phyloP scores from a whole-genome alignment of 768 basidiomycete species.

The Auriscalpium orientale region DNA sequence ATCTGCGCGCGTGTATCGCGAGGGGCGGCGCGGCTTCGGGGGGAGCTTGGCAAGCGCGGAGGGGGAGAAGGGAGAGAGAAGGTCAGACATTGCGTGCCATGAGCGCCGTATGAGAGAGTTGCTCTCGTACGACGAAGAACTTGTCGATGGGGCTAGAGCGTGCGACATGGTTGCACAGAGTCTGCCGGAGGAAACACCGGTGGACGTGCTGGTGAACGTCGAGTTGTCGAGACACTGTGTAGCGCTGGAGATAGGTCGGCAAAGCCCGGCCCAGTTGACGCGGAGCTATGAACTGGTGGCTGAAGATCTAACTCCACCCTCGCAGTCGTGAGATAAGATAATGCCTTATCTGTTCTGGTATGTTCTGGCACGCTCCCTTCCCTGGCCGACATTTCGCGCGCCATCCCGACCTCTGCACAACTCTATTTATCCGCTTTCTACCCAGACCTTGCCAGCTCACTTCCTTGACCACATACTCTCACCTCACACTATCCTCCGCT shows the following conservation, averaged over 20 bases:
- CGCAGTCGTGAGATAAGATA: neutral
- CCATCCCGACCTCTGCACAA: neutral
- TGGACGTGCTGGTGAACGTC: neutral
- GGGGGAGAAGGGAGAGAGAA: conserved; percentile 62
- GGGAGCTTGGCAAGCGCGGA: conserved; percentile 48
- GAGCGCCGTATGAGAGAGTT: conserved; percentile 43
- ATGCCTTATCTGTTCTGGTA: conserved; percentile 6
- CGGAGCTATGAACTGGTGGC: neutral
- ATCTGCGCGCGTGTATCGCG: conserved; percentile 62
- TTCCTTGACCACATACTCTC: neutral
- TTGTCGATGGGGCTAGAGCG: neutral
- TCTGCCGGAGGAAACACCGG: neutral
- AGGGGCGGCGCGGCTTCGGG: conserved; percentile 27
- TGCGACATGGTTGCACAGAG: neutral
- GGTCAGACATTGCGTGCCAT: conserved; percentile 52
- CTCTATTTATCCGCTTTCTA: neutral
- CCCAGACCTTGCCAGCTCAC: neutral
- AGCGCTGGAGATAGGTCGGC: neutral
- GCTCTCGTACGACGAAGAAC: conserved; percentile 2
- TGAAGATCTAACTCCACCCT: neutral
- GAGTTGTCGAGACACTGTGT: neutral
- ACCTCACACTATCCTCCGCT: neutral
- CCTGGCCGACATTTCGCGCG: neutral
- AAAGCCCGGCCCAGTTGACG: neutral
- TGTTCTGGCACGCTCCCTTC: conserved; percentile 2